These are phyloP conservation scores for Decorospora gaudefroyi DNA, from an alignment of 2,329 filamentous ascomycete species.

Conservation along the genomic window DNA sequence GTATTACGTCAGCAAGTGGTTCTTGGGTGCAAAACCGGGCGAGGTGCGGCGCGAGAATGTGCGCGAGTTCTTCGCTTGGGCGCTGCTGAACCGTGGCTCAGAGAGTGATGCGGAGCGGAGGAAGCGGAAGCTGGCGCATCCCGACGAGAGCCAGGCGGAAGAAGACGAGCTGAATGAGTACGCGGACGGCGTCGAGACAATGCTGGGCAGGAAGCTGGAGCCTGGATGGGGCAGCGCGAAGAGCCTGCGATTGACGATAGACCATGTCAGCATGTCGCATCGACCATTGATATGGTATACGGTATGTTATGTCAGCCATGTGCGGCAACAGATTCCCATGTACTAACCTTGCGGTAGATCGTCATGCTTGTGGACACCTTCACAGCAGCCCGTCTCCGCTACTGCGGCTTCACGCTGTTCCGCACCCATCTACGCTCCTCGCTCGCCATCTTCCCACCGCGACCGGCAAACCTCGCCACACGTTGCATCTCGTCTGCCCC, in stretches of 20 bases:
- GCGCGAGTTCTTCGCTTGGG: slow-evolving; percentile 69
- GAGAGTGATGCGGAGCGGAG: slow-evolving; percentile 35
- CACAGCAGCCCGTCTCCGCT: slow-evolving; percentile 50
- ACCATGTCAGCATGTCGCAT: slow-evolving; percentile 64
- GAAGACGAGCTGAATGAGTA: slow-evolving; percentile 62
- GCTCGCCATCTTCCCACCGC: slow-evolving; percentile 62
- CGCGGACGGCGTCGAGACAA: slow-evolving; percentile 57
- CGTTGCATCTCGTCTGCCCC: slow-evolving; percentile 55
- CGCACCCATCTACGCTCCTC: slow-evolving; percentile 51
- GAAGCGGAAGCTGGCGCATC: slow-evolving; percentile 17
- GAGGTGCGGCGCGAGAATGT: slow-evolving; percentile 71
- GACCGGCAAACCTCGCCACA: slow-evolving; percentile 57
- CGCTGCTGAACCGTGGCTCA: slow-evolving; percentile 62
- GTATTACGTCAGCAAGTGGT: slow-evolving; percentile 67
- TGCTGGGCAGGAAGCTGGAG: slow-evolving; percentile 57
- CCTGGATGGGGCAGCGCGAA: slow-evolving; percentile 61
- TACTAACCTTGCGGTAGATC: slow-evolving; percentile 34
- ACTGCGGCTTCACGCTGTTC: slow-evolving; percentile 59
- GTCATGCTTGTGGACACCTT: slow-evolving; percentile 59
- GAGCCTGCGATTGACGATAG: slow-evolving; percentile 67
- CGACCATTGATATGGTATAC: slow-evolving; percentile 68
- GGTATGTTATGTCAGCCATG: too few species aligned
- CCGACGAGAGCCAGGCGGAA: slow-evolving; percentile 34
- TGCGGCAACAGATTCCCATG: too few species aligned
- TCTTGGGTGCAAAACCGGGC: slow-evolving; percentile 61